phyloP scores from a whole-genome alignment of 495 filamentous ascomycete genomes.

The Hyaloscypha variabilis region DNA sequence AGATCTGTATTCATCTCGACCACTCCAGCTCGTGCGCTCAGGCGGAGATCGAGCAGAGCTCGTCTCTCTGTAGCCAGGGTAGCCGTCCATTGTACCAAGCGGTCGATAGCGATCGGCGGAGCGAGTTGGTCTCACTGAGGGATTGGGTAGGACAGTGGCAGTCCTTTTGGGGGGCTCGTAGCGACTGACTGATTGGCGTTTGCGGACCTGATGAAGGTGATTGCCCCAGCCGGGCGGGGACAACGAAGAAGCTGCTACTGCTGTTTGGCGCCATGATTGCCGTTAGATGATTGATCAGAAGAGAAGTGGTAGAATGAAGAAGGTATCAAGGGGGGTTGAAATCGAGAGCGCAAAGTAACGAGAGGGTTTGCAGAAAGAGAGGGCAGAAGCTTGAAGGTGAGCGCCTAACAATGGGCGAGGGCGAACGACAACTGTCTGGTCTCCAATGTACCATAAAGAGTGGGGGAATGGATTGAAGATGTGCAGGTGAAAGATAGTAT shows the following conservation, averaged over 20 bases:
- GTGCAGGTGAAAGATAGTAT: slow-evolving; percentile 31
- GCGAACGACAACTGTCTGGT: slow-evolving; percentile 31
- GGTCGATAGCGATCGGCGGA: neutral
- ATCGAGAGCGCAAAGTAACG: slow-evolving; percentile 27
- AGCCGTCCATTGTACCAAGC: slow-evolving; percentile 27
- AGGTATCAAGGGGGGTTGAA: slow-evolving; percentile 19
- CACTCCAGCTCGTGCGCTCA: slow-evolving; percentile 48
- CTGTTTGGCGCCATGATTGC: slow-evolving; percentile 40
- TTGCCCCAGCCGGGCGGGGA: slow-evolving; percentile 21
- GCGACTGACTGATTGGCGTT: slow-evolving; percentile 21
- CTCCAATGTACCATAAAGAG: slow-evolving; percentile 28
- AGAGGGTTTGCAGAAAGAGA: slow-evolving; percentile 28
- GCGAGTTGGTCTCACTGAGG: neutral
- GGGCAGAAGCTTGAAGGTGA: slow-evolving; percentile 23
- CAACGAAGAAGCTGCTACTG: slow-evolving; percentile 25
- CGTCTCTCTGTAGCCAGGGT: slow-evolving; percentile 30
- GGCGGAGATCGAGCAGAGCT: slow-evolving; percentile 49
- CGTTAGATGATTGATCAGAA: slow-evolving; percentile 39
- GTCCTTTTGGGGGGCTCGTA: slow-evolving; percentile 19
- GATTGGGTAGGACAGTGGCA: neutral
- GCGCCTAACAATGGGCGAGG: slow-evolving; percentile 33
- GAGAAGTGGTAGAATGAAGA: slow-evolving; percentile 14
- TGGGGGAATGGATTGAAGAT: slow-evolving; percentile 30
- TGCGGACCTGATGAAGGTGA: slow-evolving; percentile 30
- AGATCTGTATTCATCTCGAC: slow-evolving; percentile 48